Conservation (phyloP, 1,284 basidiomycete genomes). For the Porogramme epimiltina region DNA sequence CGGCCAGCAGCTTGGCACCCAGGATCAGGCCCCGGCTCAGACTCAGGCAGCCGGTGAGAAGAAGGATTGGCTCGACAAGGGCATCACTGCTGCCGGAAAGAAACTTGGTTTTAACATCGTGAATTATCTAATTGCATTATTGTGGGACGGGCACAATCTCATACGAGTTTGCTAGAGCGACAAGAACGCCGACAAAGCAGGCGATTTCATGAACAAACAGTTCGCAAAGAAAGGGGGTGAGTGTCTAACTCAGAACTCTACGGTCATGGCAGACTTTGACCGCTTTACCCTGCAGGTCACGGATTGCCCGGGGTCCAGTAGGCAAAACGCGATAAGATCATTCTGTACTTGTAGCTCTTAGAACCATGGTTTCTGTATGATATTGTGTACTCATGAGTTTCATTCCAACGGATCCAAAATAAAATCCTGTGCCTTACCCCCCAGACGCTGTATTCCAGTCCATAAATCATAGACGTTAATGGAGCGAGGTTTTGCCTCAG, state of each 20-base stretch:
- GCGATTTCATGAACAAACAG: conserved; percentile 33
- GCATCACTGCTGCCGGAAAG: conserved; percentile 25
- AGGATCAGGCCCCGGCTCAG: too few relatives aligned
- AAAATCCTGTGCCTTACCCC: too few relatives aligned
- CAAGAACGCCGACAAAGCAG: conserved; percentile 30
- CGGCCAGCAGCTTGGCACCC: conserved; percentile 8
- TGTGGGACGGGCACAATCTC: too few relatives aligned
- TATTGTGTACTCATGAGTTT: too few relatives aligned
- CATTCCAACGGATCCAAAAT: too few relatives aligned
- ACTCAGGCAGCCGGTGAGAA: conserved; percentile 14
- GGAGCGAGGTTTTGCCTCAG: too few relatives aligned
- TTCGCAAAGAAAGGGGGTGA: conserved; percentile 24
- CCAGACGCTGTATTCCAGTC: too few relatives aligned
- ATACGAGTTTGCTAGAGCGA: conserved; percentile 23
- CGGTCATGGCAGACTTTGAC: too few relatives aligned
- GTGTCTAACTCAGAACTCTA: not conserved
- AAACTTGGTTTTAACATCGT: conserved; percentile 32
- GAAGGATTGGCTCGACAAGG: conserved; percentile 36
- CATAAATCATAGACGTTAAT: too few relatives aligned
- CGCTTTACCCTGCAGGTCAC: conserved; percentile 20
- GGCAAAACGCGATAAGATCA: too few relatives aligned
- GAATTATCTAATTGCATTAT: conserved; percentile 4
- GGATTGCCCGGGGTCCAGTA: conserved; percentile 31
- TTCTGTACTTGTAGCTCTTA: too few relatives aligned
- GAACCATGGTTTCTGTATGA: too few relatives aligned